A percentile compares a stretch with the other conserved stretches of the same genome.
phyloP scores from a whole-genome alignment of 768 basidiomycete genomes.

The Heimioporus sp. region DNA sequence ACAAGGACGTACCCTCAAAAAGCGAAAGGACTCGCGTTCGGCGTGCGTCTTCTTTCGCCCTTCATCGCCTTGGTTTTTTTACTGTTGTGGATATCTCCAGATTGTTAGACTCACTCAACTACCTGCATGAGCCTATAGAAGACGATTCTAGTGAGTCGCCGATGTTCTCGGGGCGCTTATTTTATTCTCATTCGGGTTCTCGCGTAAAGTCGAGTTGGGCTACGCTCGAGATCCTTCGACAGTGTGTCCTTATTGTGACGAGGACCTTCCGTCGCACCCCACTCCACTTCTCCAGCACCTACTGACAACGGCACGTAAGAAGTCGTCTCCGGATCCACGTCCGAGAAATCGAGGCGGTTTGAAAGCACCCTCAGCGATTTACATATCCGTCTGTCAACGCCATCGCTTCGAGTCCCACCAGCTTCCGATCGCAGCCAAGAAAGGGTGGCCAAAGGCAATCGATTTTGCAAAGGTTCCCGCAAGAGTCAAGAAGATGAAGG shows the following conservation, averaged over 20 bases:
- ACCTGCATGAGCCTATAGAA: slow-evolving; percentile 24
- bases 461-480: slow-evolving; percentile 55
- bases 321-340: slow-evolving; percentile 61
- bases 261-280: slow-evolving; percentile 57
- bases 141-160: slow-evolving; percentile 42
- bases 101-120: slow-evolving; percentile 4
- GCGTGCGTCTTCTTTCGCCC: slow-evolving; percentile 8
- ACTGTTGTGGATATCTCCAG: slow-evolving; percentile 6
- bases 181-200: not conserved
- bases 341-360: slow-evolving; percentile 69
- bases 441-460: slow-evolving; percentile 77
- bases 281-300: slow-evolving; percentile 58
- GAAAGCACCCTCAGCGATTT: slow-evolving; percentile 47
- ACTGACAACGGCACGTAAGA: slow-evolving; percentile 47
- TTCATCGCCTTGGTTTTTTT: slow-evolving; percentile 1
- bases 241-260: slow-evolving; percentile 82
- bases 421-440: slow-evolving; percentile 64
- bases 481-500: slow-evolving; percentile 53
- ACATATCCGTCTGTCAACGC: slow-evolving; percentile 69
- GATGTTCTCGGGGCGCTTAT: not conserved
- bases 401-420: slow-evolving; percentile 76
- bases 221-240: slow-evolving; percentile 58
- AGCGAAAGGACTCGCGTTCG: slow-evolving; percentile 27
- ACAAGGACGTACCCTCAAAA: slow-evolving; percentile 29
- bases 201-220: slow-evolving; percentile 47